phyloP scores from a whole-genome alignment of 108 stramenopile species.

The Cyclotella choctawhatcheeana region DNA sequence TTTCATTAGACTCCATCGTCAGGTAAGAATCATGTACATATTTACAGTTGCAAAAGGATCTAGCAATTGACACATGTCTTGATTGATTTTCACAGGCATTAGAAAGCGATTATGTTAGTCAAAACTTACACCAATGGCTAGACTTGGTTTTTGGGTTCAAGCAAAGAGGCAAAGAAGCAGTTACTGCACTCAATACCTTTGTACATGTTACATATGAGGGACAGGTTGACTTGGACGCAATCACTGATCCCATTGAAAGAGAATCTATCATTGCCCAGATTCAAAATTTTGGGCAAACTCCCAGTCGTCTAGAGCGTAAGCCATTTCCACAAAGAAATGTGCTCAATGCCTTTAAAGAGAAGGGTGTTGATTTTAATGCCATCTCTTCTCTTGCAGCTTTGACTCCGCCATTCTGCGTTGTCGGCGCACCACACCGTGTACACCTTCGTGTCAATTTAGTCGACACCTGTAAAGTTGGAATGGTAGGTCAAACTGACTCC shows the following conservation, averaged over 20 bases:
- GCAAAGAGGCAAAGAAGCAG: constrained; percentile 89
- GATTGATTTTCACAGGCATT: constrained; percentile 56
- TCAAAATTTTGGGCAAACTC: constrained; percentile 98
- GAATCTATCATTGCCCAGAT: constrained; percentile 96
- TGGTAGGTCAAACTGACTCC: constrained; percentile 67
- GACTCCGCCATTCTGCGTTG: constrained; percentile 95
- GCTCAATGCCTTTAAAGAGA: constrained; percentile 56
- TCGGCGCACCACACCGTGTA: constrained; percentile 88
- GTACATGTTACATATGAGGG: constrained; percentile 98
- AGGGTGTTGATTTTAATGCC: constrained; percentile 81
- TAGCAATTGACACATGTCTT: not conserved
- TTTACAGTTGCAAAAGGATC: not conserved
- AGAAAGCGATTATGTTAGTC: constrained; percentile 92
- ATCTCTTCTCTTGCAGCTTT: constrained; percentile 81
- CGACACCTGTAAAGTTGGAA: constrained; percentile 76
- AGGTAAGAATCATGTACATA: constrained; percentile 34
- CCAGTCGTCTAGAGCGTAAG: constrained; percentile 84
- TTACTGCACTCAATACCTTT: constrained; percentile 89
- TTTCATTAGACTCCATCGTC: constrained; percentile 86
- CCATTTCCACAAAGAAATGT: constrained; percentile 73
- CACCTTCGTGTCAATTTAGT: constrained; percentile 57
- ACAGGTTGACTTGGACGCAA: constrained; percentile 92
- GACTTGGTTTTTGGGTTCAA: constrained; percentile 98
- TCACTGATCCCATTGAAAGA: constrained; percentile 87
- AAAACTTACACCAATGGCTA: constrained; percentile 93